These are phyloP conservation scores for Hymenoscyphus scutula DNA, from an alignment of 2,329 filamentous ascomycete genomes.

Conservation along the genomic window DNA sequence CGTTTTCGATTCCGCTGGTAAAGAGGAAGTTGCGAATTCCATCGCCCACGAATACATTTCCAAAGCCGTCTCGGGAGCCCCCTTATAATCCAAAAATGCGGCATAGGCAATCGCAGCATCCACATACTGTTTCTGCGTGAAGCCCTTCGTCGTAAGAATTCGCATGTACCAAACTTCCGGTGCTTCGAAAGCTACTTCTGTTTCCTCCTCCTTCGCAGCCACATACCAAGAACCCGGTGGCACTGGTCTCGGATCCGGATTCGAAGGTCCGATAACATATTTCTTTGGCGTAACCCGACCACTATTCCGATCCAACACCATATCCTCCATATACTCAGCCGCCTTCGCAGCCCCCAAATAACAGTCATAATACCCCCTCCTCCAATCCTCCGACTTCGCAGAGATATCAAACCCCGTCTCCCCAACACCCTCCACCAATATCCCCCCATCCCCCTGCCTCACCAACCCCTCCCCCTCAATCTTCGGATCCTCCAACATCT, in stretches of 20 bases:
- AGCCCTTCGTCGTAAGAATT: conserved; percentile 76
- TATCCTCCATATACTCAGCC: conserved; percentile 79
- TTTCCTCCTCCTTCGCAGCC: conserved; percentile 73
- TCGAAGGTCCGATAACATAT: conserved; percentile 77
- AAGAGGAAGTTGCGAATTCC: conserved; percentile 64
- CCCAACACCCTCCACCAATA: conserved; percentile 53
- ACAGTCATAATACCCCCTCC: conserved; percentile 78
- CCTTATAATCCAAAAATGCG: conserved; percentile 80
- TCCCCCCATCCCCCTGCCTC: conserved; percentile 50
- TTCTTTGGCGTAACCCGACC: conserved; percentile 68
- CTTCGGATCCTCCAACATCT: conserved; percentile 65
- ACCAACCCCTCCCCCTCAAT: conserved; percentile 66
- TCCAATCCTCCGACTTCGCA: conserved; percentile 76
- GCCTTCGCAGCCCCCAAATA: conserved; percentile 74
- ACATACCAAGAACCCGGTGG: conserved; percentile 56
- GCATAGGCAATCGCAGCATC: conserved; percentile 81
- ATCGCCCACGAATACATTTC: conserved; percentile 75
- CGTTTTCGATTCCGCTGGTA: conserved; percentile 42
- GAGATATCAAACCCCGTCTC: conserved; percentile 41
- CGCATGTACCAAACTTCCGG: conserved; percentile 80
- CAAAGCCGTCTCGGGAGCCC: conserved; percentile 60
- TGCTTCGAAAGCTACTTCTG: conserved; percentile 62
- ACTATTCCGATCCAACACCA: conserved; percentile 66
- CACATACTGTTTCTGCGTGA: conserved; percentile 74
- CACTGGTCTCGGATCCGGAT: conserved; percentile 73